Conservation (phyloP, 176 grass and related monocot genomes). For the Eragrostis curvula region DNA sequence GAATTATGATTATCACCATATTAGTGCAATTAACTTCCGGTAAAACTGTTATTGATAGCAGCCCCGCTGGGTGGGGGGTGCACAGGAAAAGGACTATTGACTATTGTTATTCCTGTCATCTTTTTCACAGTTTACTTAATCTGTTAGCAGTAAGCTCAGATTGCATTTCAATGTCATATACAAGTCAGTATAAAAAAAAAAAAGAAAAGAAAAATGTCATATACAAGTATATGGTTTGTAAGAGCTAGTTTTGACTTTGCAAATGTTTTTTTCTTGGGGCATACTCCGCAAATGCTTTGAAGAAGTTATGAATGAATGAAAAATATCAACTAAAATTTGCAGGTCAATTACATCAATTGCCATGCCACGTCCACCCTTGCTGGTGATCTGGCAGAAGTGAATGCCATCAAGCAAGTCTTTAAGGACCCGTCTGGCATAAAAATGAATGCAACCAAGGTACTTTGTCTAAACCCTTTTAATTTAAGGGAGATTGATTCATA, state of each 20-base stretch:
- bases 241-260: constrained; percentile 20
- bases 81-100: neutral
- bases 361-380: constrained; percentile 97
- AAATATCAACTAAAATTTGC: constrained; percentile 41
- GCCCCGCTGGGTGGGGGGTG: neutral
- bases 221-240: neutral
- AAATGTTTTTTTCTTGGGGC: no score
- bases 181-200: no score
- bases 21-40: constrained; percentile 6
- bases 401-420: constrained; percentile 95
- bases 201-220: no score
- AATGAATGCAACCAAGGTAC: constrained; percentile 95
- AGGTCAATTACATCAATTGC: constrained; percentile 98
- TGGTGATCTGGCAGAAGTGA: constrained; percentile 96
- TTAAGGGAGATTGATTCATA: constrained; percentile 32
- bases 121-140: neutral
- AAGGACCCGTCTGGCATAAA: constrained; percentile 79
- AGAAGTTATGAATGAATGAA: constrained; percentile 9
- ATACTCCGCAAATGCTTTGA: constrained; percentile 2
- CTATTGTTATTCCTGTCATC: neutral
- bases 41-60: neutral
- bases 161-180: neutral
- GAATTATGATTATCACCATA: neutral
- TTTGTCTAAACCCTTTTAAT: constrained; percentile 7
- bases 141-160: constrained; percentile 7